These are phyloP conservation scores for Platanthera zijinensis DNA, from an alignment of 106 monocot species.

Conservation along the genomic window DNA sequence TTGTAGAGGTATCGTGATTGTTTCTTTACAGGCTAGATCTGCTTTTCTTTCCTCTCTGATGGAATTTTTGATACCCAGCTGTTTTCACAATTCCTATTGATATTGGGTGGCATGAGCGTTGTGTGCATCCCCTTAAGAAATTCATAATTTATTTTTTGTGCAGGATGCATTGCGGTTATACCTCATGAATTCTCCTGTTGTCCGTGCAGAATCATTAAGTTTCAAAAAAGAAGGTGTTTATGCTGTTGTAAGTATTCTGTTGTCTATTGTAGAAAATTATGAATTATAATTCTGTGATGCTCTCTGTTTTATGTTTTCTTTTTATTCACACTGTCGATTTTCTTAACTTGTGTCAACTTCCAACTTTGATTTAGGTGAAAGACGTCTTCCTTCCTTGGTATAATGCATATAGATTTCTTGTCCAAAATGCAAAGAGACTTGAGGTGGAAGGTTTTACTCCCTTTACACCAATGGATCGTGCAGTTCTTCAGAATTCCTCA, in stretches of 20 bases:
- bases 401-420: slow-evolving; percentile 95
- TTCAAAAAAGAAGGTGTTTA: slow-evolving; percentile 90
- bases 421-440: slow-evolving; percentile 95
- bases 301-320: neutral
- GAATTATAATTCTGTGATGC: neutral
- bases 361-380: slow-evolving; percentile 65
- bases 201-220: slow-evolving; percentile 81
- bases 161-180: slow-evolving; percentile 96
- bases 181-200: slow-evolving; percentile 94
- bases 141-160: neutral
- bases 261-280: neutral
- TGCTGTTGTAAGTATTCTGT: slow-evolving; percentile 68
- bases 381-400: slow-evolving; percentile 99
- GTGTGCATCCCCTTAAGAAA: neutral
- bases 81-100: neutral
- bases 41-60: neutral
- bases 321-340: neutral
- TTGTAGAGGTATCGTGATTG: neutral
- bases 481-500: slow-evolving; percentile 49
- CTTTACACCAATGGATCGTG: slow-evolving; percentile 58
- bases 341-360: neutral
- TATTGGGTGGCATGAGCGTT: neutral
- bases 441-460: slow-evolving; percentile 65
- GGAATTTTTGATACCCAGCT: neutral
- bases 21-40: neutral